Percentiles rank a stretch among this genome's conserved stretches.
phyloP scores from a whole-genome alignment of 768 basidiomycete species.

The Mycena chlorophos region DNA sequence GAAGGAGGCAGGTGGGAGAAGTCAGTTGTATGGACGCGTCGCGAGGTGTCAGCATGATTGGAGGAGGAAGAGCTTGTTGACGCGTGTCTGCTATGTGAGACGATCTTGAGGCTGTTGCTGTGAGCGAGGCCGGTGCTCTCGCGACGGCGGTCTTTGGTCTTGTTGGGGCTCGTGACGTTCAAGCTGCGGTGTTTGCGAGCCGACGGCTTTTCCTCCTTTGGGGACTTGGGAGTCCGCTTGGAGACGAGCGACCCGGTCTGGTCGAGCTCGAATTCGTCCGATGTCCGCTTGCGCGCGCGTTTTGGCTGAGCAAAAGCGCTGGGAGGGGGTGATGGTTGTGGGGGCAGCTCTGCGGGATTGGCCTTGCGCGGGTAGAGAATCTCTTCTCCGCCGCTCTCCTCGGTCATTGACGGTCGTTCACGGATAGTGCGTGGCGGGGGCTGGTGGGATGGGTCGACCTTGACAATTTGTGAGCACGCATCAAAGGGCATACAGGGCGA shows the following conservation, averaged over 20 bases:
- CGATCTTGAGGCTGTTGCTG: slow-evolving; percentile 37
- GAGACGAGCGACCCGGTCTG: slow-evolving; percentile 61
- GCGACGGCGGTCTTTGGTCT: slow-evolving; percentile 54
- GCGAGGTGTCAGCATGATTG: slow-evolving; percentile 53
- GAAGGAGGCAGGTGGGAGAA: slow-evolving; percentile 91
- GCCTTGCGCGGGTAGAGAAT: slow-evolving; percentile 80
- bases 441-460: too few relatives aligned
- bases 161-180: slow-evolving; percentile 54
- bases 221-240: slow-evolving; percentile 43
- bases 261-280: slow-evolving; percentile 82
- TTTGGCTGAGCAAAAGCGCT: slow-evolving; percentile 59
- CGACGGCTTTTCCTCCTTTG: slow-evolving; percentile 51
- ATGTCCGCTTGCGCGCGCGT: slow-evolving; percentile 71
- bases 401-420: slow-evolving; percentile 63
- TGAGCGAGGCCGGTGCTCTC: slow-evolving; percentile 52
- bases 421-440: slow-evolving; percentile 52
- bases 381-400: slow-evolving; percentile 89
- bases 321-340: slow-evolving; percentile 54
- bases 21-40: slow-evolving; percentile 70
- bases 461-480: not conserved
- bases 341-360: slow-evolving; percentile 32
- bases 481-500: not conserved
- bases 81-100: slow-evolving; percentile 59
- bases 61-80: slow-evolving; percentile 71
- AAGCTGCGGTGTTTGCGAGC: slow-evolving; percentile 74